Evolutionary conservation across 2,329 filamentous ascomycete genomes (phyloP).

Genomic region (Colletotrichum gloeosporioides): DNA sequence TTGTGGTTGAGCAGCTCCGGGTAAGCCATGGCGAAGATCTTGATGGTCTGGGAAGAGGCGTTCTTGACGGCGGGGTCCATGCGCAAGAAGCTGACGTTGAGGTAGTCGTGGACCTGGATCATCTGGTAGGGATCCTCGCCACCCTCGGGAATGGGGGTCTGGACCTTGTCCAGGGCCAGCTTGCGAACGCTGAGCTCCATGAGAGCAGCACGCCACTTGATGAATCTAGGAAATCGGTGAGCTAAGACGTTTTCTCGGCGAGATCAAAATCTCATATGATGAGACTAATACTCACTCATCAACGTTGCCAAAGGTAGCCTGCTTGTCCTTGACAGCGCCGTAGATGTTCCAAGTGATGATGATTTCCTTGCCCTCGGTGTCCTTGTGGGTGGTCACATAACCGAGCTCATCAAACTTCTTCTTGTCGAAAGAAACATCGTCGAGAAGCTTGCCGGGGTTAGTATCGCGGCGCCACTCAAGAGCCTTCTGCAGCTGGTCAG

Average conservation of each 20-base stretch:
- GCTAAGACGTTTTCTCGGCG: neutral
- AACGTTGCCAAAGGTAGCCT: slow-evolving; percentile 83
- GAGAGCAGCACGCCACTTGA: slow-evolving; percentile 86
- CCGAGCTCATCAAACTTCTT: slow-evolving; percentile 80
- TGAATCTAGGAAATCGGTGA: slow-evolving; percentile 64
- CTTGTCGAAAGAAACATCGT: slow-evolving; percentile 67
- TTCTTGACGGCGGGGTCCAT: slow-evolving; percentile 76
- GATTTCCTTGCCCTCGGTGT: slow-evolving; percentile 58
- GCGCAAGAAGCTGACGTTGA: slow-evolving; percentile 84
- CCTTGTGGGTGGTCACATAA: slow-evolving; percentile 76
- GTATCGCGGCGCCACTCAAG: slow-evolving; percentile 83
- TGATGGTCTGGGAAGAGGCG: slow-evolving; percentile 72
- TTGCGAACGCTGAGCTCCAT: slow-evolving; percentile 87
- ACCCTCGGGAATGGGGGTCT: slow-evolving; percentile 72
- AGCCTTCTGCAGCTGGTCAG: slow-evolving; percentile 79
- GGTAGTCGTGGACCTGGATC: slow-evolving; percentile 93
- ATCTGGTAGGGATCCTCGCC: slow-evolving; percentile 87
- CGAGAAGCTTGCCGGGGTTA: slow-evolving; percentile 71
- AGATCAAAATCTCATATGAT: neutral
- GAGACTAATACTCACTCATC: slow-evolving; percentile 68
- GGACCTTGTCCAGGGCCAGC: slow-evolving; percentile 73
- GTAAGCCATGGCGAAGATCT: slow-evolving; percentile 81
- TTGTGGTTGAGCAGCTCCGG: slow-evolving; percentile 85
- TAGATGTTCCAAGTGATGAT: slow-evolving; percentile 95
- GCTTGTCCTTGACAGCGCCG: slow-evolving; percentile 81